Evolutionary conservation across 2,329 filamentous ascomycete genomes (phyloP).

Genomic region (Monosporascus sp.): DNA sequence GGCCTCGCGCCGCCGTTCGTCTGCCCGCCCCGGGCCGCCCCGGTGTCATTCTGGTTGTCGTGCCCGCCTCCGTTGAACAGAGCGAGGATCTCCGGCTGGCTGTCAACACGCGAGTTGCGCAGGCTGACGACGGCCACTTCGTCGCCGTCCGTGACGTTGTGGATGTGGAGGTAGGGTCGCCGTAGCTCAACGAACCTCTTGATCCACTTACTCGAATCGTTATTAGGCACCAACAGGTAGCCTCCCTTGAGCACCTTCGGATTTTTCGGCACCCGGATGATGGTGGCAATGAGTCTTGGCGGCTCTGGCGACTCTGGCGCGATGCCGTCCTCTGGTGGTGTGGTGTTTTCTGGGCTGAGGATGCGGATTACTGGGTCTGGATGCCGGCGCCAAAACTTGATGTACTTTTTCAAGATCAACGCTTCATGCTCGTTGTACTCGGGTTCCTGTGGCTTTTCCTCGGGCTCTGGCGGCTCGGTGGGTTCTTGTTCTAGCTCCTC

Average conservation of each 20-base stretch:
- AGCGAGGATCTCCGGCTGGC: slow-evolving; percentile 79
- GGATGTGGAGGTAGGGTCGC: slow-evolving; percentile 85
- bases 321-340: slow-evolving; percentile 62
- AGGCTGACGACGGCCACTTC: slow-evolving; percentile 87
- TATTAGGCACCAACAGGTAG: slow-evolving; percentile 80
- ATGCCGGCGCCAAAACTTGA: slow-evolving; percentile 60
- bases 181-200: slow-evolving; percentile 90
- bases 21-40: slow-evolving; percentile 9
- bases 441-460: slow-evolving; percentile 18
- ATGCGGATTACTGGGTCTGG: slow-evolving; percentile 52
- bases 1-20: slow-evolving; percentile 29
- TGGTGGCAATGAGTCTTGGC: slow-evolving; percentile 67
- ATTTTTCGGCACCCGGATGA: slow-evolving; percentile 76
- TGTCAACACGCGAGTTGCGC: slow-evolving; percentile 84
- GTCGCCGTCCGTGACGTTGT: slow-evolving; percentile 79
- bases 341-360: slow-evolving; percentile 55
- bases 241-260: slow-evolving; percentile 76
- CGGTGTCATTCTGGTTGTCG: slow-evolving; percentile 11
- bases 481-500: slow-evolving; percentile 18
- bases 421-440: slow-evolving; percentile 43
- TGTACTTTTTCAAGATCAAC: slow-evolving; percentile 46
- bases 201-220: slow-evolving; percentile 77
- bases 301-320: slow-evolving; percentile 39
- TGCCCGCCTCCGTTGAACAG: slow-evolving; percentile 44
- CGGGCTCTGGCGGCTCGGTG: slow-evolving; percentile 11